Evolutionary conservation across 2,329 filamentous ascomycete genomes (phyloP).

Genomic region (Ambrosiella beaveri): DNA sequence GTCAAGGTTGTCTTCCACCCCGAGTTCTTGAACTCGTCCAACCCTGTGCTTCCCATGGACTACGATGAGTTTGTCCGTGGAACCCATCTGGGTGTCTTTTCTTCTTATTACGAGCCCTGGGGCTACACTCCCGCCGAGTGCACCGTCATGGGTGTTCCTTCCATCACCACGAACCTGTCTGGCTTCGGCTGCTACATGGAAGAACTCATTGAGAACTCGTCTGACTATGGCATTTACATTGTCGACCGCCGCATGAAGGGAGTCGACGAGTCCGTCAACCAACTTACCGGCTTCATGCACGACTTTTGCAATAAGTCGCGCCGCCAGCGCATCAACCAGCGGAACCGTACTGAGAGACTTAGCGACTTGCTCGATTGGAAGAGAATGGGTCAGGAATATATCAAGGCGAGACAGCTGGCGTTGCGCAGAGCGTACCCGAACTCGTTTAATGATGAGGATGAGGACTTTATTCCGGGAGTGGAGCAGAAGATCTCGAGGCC

Average conservation of each 20-base stretch:
- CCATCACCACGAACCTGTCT: constrained; percentile 93
- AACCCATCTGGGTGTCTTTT: constrained; percentile 86
- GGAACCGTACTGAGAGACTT: constrained; percentile 86
- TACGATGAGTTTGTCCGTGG: constrained; percentile 98
- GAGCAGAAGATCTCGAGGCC: constrained; percentile 92
- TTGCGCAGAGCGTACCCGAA: constrained; percentile 78
- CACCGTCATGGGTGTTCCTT: constrained; percentile 96
- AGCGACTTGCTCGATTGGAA: constrained; percentile 97
- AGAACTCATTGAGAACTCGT: constrained; percentile 92
- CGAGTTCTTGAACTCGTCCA: constrained; percentile 89
- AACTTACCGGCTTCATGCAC: constrained; percentile 69
- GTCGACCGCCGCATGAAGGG: constrained; percentile 91
- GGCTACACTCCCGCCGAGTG: constrained; percentile 97
- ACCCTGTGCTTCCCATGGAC: constrained; percentile 86
- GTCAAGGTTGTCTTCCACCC: constrained; percentile 98
- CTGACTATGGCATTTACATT: constrained; percentile 98
- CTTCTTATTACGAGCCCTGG: constrained; percentile 98
- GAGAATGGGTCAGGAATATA: constrained; percentile 97
- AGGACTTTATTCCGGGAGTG: constrained; percentile 78
- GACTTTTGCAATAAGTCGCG: constrained; percentile 88
- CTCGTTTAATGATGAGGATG: constrained; percentile 70
- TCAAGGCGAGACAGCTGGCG: constrained; percentile 88
- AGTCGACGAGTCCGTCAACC: constrained; percentile 92
- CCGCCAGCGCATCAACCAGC: constrained; percentile 94
- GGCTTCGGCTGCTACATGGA: constrained; percentile 99